phyloP scores from a whole-genome alignment of 2,329 filamentous ascomycete species.

The Arthrobotrys sinensis region DNA sequence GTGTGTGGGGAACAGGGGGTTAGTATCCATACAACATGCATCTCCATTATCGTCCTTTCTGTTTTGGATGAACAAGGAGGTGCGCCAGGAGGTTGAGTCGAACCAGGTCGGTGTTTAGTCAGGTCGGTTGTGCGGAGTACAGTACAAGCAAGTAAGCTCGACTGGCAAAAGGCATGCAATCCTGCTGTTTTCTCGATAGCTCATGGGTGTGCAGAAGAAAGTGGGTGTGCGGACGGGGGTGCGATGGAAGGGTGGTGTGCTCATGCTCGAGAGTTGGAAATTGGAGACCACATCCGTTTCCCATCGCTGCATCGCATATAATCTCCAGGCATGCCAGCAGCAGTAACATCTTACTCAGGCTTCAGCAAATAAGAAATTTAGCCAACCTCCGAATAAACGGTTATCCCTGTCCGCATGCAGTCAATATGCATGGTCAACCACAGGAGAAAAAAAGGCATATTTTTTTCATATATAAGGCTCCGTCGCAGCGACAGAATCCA shows the following conservation, averaged over 20 bases:
- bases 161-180: slow-evolving; percentile 37
- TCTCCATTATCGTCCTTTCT: slow-evolving; percentile 45
- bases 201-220: slow-evolving; percentile 19
- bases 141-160: slow-evolving; percentile 46
- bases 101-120: slow-evolving; percentile 49
- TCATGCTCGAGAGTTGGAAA: slow-evolving; percentile 29
- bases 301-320: slow-evolving; percentile 10
- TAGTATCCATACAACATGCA: slow-evolving; percentile 34
- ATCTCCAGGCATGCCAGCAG: slow-evolving; percentile 12
- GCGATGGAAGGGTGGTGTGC: slow-evolving; percentile 52
- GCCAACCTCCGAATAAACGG: slow-evolving; percentile 21
- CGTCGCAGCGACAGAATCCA: slow-evolving; percentile 16
- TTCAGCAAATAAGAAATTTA: slow-evolving; percentile 21
- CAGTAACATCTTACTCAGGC: neutral
- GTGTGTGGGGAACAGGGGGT: slow-evolving; percentile 31
- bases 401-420: slow-evolving; percentile 15
- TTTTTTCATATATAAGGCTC: slow-evolving; percentile 29
- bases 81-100: slow-evolving; percentile 43
- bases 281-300: slow-evolving; percentile 41
- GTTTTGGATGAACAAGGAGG: slow-evolving; percentile 39
- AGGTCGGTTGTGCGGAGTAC: slow-evolving; percentile 50
- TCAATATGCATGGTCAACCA: slow-evolving; percentile 30
- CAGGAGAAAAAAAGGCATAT: neutral
- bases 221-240: slow-evolving; percentile 49
- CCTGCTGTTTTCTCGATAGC: slow-evolving; percentile 49